A percentile compares a stretch with the other conserved stretches of the same genome.
Evolutionary conservation across 371 early-diverging fungal genomes (phyloP).

Genomic region (Rhizopus delemar): DNA sequence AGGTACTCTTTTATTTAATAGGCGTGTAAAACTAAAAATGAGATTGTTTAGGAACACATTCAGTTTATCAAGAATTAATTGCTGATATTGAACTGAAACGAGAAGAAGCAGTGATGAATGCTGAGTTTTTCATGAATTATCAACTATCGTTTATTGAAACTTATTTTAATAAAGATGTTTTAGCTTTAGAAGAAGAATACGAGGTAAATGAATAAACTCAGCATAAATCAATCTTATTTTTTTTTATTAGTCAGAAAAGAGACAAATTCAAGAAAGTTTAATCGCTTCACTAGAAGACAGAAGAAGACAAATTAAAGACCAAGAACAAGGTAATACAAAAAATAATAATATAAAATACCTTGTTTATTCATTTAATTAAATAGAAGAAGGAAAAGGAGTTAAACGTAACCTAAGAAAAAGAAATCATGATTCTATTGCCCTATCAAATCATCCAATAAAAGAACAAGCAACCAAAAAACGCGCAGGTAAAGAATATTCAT

Average conservation of each 20-base stretch:
- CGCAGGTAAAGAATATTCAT: slow-evolving; percentile 12
- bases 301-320: slow-evolving; percentile 38
- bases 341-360: neutral
- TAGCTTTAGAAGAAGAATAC: slow-evolving; percentile 44
- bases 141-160: slow-evolving; percentile 36
- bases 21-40: no score
- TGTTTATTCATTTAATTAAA: neutral
- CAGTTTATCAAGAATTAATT: slow-evolving; percentile 41
- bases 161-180: slow-evolving; percentile 32
- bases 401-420: slow-evolving; percentile 26
- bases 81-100: slow-evolving; percentile 44
- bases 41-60: slow-evolving; percentile 35
- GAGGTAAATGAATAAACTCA: slow-evolving; percentile 20
- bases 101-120: slow-evolving; percentile 37
- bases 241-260: slow-evolving; percentile 8
- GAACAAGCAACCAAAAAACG: slow-evolving; percentile 21
- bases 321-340: slow-evolving; percentile 28
- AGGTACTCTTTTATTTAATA: slow-evolving; percentile 5
- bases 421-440: slow-evolving; percentile 10
- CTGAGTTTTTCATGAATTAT: slow-evolving; percentile 37
- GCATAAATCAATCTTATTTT: neutral
- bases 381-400: slow-evolving; percentile 6
- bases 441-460: neutral
- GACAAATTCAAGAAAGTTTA: slow-evolving; percentile 26
- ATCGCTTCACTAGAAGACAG: slow-evolving; percentile 41